These are phyloP conservation scores for Kwoniella shandongensis DNA, from an alignment of 768 basidiomycete species.

Conservation along the genomic window DNA sequence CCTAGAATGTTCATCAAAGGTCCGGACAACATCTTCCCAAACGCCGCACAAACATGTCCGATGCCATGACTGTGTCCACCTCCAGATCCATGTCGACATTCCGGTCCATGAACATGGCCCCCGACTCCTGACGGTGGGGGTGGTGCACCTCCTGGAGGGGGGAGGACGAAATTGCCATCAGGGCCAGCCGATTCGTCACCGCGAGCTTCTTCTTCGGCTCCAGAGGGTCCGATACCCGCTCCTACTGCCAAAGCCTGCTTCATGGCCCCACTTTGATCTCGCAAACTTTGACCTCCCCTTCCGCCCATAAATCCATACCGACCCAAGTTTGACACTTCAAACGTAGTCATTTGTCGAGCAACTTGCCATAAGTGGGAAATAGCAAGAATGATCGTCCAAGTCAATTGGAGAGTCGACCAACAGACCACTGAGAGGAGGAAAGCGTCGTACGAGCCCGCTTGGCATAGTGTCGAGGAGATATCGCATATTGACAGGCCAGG, in stretches of 20 bases:
- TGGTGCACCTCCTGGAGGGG: constrained; percentile 3
- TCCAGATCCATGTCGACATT: constrained; percentile 55
- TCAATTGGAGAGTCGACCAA: constrained; percentile 92
- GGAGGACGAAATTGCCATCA: constrained; percentile 17
- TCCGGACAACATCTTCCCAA: constrained; percentile 21
- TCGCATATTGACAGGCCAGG: constrained; percentile 64
- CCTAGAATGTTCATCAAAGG: constrained; percentile 85
- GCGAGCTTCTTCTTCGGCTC: constrained; percentile 36
- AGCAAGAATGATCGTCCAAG: constrained; percentile 87
- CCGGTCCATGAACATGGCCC: constrained; percentile 49
- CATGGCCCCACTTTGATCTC: constrained; percentile 53
- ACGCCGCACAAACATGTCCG: constrained; percentile 12
- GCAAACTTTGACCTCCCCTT: constrained; percentile 56
- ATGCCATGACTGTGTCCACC: constrained; percentile 21
- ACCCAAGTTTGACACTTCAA: constrained; percentile 92
- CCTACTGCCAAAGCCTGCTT: constrained; percentile 30
- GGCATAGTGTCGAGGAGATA: constrained; percentile 69
- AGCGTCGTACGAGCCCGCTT: constrained; percentile 66
- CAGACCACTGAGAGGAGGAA: constrained; percentile 77
- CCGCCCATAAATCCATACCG: constrained; percentile 98
- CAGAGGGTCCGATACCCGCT: constrained; percentile 42
- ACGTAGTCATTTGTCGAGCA: constrained; percentile 88
- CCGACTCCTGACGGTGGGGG: constrained; percentile 3
- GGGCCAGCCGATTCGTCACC: constrained; percentile 19
- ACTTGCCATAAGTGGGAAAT: constrained; percentile 89